Percentiles rank a stretch among this genome's conserved stretches.
Conservation (phyloP, 768 basidiomycete genomes). For the Leccinum uliginosum region DNA sequence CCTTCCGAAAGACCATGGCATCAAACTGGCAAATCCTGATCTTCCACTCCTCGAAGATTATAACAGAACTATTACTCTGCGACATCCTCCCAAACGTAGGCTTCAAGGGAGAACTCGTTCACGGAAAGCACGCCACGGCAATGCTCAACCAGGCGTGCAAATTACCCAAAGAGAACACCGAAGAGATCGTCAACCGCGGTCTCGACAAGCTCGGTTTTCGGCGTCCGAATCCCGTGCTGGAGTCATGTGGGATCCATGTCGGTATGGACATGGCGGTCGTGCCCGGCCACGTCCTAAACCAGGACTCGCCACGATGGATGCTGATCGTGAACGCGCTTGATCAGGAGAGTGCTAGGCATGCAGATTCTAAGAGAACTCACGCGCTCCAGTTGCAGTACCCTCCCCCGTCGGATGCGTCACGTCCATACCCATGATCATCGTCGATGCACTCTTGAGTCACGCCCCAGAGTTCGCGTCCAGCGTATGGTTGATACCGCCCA, state of each 20-base stretch:
- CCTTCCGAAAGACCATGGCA: constrained; percentile 34
- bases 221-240: constrained; percentile 28
- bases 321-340: constrained; percentile 4
- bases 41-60: constrained; percentile 39
- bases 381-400: constrained; percentile 49
- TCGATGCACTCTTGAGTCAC: constrained; percentile 40
- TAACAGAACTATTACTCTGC: constrained; percentile 39
- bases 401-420: constrained; percentile 71
- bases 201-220: constrained; percentile 40
- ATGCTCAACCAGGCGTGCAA: constrained; percentile 49
- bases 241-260: constrained; percentile 42
- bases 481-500: constrained; percentile 50
- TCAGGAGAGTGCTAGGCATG: background rate
- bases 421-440: constrained; percentile 56
- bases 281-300: constrained; percentile 36
- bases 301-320: constrained; percentile 42
- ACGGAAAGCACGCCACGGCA: constrained; percentile 38
- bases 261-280: constrained; percentile 49
- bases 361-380: constrained; percentile 9
- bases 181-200: constrained; percentile 39
- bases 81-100: constrained; percentile 38
- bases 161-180: constrained; percentile 42
- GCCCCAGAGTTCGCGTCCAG: constrained; percentile 35
- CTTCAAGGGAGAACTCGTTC: constrained; percentile 45
- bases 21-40: constrained; percentile 31